Percentiles rank a stretch among this genome's conserved stretches.
Conservation (phyloP, 1,284 basidiomycete genomes). For the Prillingera fragicola region DNA sequence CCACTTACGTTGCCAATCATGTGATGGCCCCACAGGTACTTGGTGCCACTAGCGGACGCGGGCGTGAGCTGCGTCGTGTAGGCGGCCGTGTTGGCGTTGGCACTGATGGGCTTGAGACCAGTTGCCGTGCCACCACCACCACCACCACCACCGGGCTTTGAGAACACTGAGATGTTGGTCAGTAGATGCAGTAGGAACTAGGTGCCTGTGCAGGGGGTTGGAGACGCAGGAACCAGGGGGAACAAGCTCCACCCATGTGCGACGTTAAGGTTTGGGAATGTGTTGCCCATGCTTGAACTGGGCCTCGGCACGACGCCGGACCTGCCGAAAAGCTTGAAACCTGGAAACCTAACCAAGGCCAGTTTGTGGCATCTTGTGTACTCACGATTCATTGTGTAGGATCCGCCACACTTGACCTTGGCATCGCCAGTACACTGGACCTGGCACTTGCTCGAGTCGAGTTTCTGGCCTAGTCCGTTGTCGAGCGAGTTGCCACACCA, state of each 20-base stretch:
- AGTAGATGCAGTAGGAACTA: too few species aligned
- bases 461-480: not conserved
- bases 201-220: not conserved
- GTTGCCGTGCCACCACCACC: conserved; percentile 27
- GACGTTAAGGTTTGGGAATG: too few species aligned
- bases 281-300: too few species aligned
- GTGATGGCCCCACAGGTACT: conserved; percentile 42
- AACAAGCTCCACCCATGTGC: too few species aligned
- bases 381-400: conserved; percentile 5
- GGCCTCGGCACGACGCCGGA: too few species aligned
- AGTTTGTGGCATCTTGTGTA: not conserved
- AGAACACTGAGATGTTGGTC: conserved; percentile 28
- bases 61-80: too few species aligned
- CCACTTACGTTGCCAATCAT: conserved; percentile 37
- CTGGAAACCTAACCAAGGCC: not conserved
- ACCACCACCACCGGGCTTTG: conserved; percentile 24
- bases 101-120: conserved; percentile 33
- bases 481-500: conserved; percentile 11
- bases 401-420: conserved; percentile 4
- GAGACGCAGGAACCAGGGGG: not conserved
- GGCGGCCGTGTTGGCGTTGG: conserved; percentile 19
- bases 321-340: not conserved
- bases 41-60: conserved; percentile 20
- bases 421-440: conserved; percentile 1
- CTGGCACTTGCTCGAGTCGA: not conserved